These are phyloP conservation scores for Pelargonium hybrid DNA, from an alignment of 441 rosid genomes.

Conservation along the genomic window DNA sequence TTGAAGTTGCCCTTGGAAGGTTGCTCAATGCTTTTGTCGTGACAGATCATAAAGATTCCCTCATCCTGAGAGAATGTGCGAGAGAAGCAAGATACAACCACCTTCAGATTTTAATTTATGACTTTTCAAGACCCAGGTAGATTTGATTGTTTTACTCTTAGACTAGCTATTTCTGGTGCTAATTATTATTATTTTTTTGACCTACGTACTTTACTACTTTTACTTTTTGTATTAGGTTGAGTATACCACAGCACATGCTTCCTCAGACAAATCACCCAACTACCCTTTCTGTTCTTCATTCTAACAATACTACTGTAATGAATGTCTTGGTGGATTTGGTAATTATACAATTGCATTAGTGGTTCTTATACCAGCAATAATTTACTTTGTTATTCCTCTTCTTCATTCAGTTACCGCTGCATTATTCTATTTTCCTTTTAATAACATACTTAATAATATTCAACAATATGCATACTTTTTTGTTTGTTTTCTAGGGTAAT, in stretches of 20 bases:
- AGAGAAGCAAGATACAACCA: conserved; percentile 53
- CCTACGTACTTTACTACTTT: conserved; percentile 13
- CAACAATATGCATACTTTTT: conserved; percentile 14
- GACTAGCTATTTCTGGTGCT: not conserved
- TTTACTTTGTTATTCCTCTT: conserved; percentile 4
- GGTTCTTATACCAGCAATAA: conserved; percentile 1
- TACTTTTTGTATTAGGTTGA: conserved; percentile 45
- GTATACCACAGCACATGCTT: conserved; percentile 60
- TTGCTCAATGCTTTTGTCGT: conserved; percentile 90
- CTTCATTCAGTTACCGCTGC: conserved; percentile 6
- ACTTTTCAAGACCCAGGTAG: conserved; percentile 85
- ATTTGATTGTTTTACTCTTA: conserved; percentile 15
- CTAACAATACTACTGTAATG: conserved; percentile 63
- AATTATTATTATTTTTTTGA: conserved; percentile 13
- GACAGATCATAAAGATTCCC: conserved; percentile 70
- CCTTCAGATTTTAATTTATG: conserved; percentile 74
- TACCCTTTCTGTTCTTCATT: conserved; percentile 54
- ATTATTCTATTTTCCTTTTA: not conserved
- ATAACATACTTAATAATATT: conserved; percentile 1
- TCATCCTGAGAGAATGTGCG: conserved; percentile 63
- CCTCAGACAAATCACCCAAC: conserved; percentile 90
- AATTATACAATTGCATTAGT: conserved; percentile 20
- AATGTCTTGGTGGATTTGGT: conserved; percentile 97
- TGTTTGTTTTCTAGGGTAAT: conserved; percentile 38
- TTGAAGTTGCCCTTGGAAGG: conserved; percentile 83